A percentile compares a stretch with the other conserved stretches of the same genome.
Conservation (phyloP, 2,329 filamentous ascomycete species). For the Raffaelea albimanens region DNA sequence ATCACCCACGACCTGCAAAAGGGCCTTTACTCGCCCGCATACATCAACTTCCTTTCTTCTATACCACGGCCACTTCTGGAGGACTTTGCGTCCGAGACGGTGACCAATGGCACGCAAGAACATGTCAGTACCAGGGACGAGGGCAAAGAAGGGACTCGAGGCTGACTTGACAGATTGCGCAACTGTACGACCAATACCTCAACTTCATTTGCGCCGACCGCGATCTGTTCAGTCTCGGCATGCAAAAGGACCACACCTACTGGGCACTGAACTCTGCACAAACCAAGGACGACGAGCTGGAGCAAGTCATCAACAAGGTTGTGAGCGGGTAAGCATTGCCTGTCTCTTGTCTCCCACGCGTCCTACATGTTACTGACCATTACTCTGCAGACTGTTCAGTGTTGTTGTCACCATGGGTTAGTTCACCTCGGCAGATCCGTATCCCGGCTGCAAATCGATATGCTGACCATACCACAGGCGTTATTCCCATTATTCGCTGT, state of each 20-base stretch:
- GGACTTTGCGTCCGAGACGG: constrained; percentile 87
- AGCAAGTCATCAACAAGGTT: constrained; percentile 78
- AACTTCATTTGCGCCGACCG: constrained; percentile 97
- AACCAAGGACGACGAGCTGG: constrained; percentile 83
- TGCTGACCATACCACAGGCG: constrained; percentile 40
- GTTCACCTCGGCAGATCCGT: constrained; percentile 15
- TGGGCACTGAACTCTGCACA: constrained; percentile 92
- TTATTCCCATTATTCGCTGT: constrained; percentile 91
- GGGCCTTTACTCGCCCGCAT: constrained; percentile 83
- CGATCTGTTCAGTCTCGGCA: constrained; percentile 86
- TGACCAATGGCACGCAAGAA: constrained; percentile 74
- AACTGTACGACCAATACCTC: constrained; percentile 92
- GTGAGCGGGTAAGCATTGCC: constrained; percentile 55
- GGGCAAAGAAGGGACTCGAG: not conserved
- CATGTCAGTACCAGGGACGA: constrained; percentile 6
- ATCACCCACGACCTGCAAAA: constrained; percentile 82
- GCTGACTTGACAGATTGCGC: constrained; percentile 54
- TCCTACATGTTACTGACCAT: not conserved
- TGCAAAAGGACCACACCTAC: constrained; percentile 85
- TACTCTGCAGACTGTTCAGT: constrained; percentile 59
- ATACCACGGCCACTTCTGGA: constrained; percentile 84
- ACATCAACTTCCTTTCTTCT: constrained; percentile 94
- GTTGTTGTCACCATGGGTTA: constrained; percentile 96
- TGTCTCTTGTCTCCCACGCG: not conserved
- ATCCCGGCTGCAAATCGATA: not conserved